Conservation (phyloP, 1,284 basidiomycete species). For the Tremellales sp. region DNA sequence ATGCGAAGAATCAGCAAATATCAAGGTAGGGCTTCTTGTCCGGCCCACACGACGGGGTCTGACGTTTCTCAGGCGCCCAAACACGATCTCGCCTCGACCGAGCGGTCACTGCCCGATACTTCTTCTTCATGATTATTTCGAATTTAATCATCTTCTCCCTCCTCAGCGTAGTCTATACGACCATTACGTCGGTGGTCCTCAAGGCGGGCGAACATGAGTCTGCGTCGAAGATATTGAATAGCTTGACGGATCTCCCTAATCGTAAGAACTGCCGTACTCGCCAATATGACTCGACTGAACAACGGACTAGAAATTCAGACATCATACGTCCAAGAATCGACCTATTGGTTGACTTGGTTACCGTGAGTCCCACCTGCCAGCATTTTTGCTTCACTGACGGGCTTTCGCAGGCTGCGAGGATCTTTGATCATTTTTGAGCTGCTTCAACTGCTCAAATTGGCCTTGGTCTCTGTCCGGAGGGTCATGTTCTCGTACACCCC, state of each 20-base stretch:
- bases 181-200: conserved; percentile 61
- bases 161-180: conserved; percentile 80
- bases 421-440: conserved; percentile 92
- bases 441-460: conserved; percentile 87
- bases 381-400: not conserved
- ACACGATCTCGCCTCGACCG: conserved; percentile 78
- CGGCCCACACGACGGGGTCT: not conserved
- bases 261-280: conserved; percentile 15
- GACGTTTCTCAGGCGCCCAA: conserved; percentile 19
- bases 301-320: not conserved
- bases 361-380: conserved; percentile 56
- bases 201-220: conserved; percentile 66
- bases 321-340: not conserved
- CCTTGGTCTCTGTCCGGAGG: conserved; percentile 81
- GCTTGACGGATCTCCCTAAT: conserved; percentile 53
- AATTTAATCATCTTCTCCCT: conserved; percentile 81
- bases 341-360: conserved; percentile 87
- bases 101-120: conserved; percentile 84
- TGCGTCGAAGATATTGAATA: conserved; percentile 62
- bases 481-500: conserved; percentile 90
- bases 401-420: conserved; percentile 66
- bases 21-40: conserved; percentile 63
- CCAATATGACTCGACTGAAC: not conserved
- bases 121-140: conserved; percentile 77
- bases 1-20: conserved; percentile 81